Evolutionary conservation across 2,329 filamentous ascomycete genomes (phyloP).

Genomic region (Penicillium olsonii): DNA sequence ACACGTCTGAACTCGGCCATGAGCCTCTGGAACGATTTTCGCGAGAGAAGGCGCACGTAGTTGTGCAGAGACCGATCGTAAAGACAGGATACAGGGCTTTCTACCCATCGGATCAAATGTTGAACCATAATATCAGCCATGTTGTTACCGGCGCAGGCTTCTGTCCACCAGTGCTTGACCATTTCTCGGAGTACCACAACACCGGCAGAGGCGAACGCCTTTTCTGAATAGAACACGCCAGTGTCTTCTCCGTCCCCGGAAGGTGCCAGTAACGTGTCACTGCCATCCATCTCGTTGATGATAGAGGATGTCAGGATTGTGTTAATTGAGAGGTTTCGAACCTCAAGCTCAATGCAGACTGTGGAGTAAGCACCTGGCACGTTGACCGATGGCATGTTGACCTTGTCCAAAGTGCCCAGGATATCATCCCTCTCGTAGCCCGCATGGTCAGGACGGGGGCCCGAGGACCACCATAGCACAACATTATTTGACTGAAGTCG

Average conservation of each 20-base stretch:
- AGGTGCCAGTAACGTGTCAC: conserved; percentile 83
- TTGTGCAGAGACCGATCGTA: conserved; percentile 94
- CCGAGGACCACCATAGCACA: conserved; percentile 93
- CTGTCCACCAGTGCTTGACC: conserved; percentile 98
- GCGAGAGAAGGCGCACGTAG: conserved; percentile 98
- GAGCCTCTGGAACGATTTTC: conserved; percentile 93
- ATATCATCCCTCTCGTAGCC: conserved; percentile 94
- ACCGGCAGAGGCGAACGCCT: conserved; percentile 88
- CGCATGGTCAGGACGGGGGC: conserved; percentile 86
- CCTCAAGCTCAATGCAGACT: conserved; percentile 91
- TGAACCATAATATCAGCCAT: conserved; percentile 99
- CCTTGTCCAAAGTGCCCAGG: conserved; percentile 75
- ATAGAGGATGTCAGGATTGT: conserved; percentile 95
- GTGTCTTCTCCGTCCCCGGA: conserved; percentile 66
- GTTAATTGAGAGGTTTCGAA: conserved; percentile 95
- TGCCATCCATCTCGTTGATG: conserved; percentile 92
- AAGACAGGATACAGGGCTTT: conserved; percentile 87
- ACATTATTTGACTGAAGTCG: conserved; percentile 88
- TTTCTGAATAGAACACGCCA: conserved; percentile 77
- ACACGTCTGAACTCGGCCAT: conserved; percentile 96
- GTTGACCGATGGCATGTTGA: conserved; percentile 91
- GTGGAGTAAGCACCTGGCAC: conserved; percentile 92
- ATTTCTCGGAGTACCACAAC: conserved; percentile 92
- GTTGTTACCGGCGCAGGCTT: conserved; percentile 82
- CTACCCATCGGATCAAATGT: conserved; percentile 95